Conservation (phyloP, 2,329 filamentous ascomycete species). For the Clonostachys rhizophaga region DNA sequence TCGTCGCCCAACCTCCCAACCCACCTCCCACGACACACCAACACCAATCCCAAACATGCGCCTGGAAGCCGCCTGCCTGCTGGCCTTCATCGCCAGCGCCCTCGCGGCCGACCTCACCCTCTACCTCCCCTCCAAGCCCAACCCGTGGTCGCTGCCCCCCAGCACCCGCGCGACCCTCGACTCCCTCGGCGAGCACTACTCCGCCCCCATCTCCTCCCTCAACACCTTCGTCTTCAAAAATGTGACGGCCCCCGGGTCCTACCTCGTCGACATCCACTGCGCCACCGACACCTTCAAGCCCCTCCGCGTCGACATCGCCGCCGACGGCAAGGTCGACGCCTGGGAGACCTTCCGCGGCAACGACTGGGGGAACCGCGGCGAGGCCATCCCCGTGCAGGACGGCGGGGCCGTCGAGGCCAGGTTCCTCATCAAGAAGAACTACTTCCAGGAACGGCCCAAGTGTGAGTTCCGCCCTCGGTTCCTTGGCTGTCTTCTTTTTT, state of each 20-base stretch:
- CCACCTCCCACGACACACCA: neutral
- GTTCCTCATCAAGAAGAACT: conserved; percentile 61
- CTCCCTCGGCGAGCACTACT: conserved; percentile 26
- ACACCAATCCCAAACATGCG: conserved; percentile 20
- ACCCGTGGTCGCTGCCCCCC: conserved; percentile 53
- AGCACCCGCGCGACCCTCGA: conserved; percentile 61
- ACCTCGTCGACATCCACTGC: conserved; percentile 78
- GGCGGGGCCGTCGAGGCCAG: conserved; percentile 53
- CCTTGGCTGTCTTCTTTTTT: no score
- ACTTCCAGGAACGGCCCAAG: conserved; percentile 69
- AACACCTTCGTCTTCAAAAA: conserved; percentile 75
- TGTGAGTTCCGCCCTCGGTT: conserved; percentile 51
- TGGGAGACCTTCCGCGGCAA: conserved; percentile 89
- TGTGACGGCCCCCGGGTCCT: conserved; percentile 61
- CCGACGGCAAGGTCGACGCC: conserved; percentile 45
- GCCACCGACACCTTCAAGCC: conserved; percentile 72
- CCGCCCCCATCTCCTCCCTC: conserved; percentile 60
- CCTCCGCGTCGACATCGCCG: conserved; percentile 69
- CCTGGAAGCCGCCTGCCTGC: conserved; percentile 23
- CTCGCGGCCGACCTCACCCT: conserved; percentile 31
- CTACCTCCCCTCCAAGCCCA: conserved; percentile 40
- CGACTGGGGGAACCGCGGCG: conserved; percentile 84
- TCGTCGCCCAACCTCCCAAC: no score
- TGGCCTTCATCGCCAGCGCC: conserved; percentile 24
- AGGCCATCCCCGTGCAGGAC: conserved; percentile 40